phyloP scores from a whole-genome alignment of 1,284 basidiomycete genomes.

The Melampsora occidentalis region DNA sequence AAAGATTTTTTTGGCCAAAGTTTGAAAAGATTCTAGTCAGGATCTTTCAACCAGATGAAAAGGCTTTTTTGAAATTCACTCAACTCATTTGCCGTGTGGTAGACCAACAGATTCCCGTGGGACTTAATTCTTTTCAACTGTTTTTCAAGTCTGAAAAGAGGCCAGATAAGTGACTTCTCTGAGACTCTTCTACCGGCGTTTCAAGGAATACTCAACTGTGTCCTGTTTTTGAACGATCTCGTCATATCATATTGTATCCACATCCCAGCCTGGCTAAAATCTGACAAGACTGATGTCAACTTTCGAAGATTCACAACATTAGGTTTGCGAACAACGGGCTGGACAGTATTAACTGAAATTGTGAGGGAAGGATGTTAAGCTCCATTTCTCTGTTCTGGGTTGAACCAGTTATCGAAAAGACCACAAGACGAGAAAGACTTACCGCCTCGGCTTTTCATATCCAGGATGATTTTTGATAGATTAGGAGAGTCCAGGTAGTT shows the following conservation, averaged over 20 bases:
- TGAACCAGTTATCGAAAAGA: too few species aligned
- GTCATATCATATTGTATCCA: conserved; percentile 39
- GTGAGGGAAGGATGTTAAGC: background rate
- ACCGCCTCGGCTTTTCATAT: too few species aligned
- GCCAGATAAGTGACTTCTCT: background rate
- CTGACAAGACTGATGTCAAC: background rate
- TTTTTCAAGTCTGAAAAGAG: background rate
- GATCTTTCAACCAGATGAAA: too few species aligned
- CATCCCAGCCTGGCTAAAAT: conserved; percentile 9
- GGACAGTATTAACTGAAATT: conserved; percentile 25
- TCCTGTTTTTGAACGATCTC: conserved; percentile 10
- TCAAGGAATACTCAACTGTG: conserved; percentile 21
- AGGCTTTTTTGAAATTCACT: background rate
- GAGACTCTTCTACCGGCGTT: background rate
- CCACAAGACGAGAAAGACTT: too few species aligned
- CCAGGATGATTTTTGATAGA: too few species aligned
- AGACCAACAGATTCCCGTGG: conserved; percentile 19
- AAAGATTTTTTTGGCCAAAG: background rate
- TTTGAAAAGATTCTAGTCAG: too few species aligned
- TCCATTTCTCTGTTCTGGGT: background rate
- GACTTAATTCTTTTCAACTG: background rate
- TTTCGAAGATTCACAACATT: background rate
- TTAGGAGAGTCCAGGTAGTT: too few species aligned
- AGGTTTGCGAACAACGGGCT: conserved; percentile 17
- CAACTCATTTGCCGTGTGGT: conserved; percentile 38